Evolutionary conservation across 2,329 filamentous ascomycete genomes (phyloP).

Genomic region (Aspergillus thermomutatus): DNA sequence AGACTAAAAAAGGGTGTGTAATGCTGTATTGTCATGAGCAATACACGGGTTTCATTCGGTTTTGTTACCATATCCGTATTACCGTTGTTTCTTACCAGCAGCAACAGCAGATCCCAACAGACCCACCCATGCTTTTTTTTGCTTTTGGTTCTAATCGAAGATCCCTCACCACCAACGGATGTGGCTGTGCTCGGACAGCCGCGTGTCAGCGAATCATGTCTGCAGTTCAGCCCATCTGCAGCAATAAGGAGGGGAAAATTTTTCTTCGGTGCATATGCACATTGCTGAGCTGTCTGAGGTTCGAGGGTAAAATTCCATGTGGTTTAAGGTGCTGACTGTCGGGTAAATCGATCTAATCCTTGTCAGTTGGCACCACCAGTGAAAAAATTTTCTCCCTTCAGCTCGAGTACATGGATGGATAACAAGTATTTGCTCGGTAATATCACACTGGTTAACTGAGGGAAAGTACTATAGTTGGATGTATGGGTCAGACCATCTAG

Average conservation of each 20-base stretch:
- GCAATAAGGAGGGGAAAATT: not conserved
- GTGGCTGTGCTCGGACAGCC: not conserved
- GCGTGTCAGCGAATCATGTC: not conserved
- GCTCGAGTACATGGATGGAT: not conserved
- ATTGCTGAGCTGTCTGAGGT: not conserved
- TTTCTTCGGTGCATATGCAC: constrained; percentile 6
- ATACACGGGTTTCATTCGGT: not conserved
- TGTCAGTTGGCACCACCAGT: not conserved
- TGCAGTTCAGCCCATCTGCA: not conserved
- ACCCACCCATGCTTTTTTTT: not conserved
- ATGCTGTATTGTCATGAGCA: not conserved
- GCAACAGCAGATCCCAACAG: not conserved
- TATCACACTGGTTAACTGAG: not conserved
- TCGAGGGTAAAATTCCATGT: constrained; percentile 1
- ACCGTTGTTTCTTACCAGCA: not conserved
- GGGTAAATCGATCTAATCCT: not conserved
- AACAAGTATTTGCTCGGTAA: not conserved
- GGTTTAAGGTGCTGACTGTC: not conserved
- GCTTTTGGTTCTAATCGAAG: not conserved
- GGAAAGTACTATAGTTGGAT: not conserved
- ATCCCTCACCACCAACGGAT: not conserved
- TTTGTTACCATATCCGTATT: not conserved
- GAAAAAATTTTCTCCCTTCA: not conserved
- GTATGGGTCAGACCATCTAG: not conserved
- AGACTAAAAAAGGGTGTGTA: not conserved